Conservation (phyloP, 2,329 filamentous ascomycete genomes). For the Aspergillus eucalypticola region DNA sequence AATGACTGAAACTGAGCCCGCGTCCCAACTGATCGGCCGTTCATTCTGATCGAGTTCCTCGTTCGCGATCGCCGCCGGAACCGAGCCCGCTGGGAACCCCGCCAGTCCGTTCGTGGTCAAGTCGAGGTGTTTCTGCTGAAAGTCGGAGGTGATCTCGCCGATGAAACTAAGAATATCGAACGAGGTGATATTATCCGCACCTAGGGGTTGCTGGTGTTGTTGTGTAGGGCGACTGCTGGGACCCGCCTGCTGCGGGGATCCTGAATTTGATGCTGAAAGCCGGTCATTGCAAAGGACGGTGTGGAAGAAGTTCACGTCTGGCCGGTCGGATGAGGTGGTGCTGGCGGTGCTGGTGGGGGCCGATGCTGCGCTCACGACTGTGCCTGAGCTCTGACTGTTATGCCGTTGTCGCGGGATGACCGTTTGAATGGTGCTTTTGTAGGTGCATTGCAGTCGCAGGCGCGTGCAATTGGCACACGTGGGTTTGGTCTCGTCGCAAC, state of each 20-base stretch:
- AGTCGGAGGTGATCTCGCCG: slow-evolving; percentile 37
- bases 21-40: slow-evolving; percentile 11
- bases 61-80: neutral
- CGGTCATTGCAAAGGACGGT: slow-evolving; percentile 31
- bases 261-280: slow-evolving; percentile 3
- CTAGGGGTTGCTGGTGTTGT: neutral
- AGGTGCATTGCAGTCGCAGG: slow-evolving; percentile 32
- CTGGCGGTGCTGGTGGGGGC: neutral
- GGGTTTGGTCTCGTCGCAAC: slow-evolving; percentile 38
- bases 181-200: slow-evolving; percentile 20
- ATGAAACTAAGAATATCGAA: slow-evolving; percentile 42
- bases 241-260: neutral
- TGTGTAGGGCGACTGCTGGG: slow-evolving; percentile 10
- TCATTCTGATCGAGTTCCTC: slow-evolving; percentile 3
- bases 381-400: too few relatives aligned
- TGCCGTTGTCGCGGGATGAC: slow-evolving; percentile 8
- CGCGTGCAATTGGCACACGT: slow-evolving; percentile 38
- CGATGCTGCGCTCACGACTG: neutral
- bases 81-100: neutral
- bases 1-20: neutral
- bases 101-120: slow-evolving; percentile 25
- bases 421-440: slow-evolving; percentile 27
- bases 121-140: slow-evolving; percentile 38
- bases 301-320: slow-evolving; percentile 30
- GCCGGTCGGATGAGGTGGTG: slow-evolving; percentile 15